Evolutionary conservation across 192 early-diverging fungal species (phyloP).

Genomic region (Spizellomyces punctatus): DNA sequence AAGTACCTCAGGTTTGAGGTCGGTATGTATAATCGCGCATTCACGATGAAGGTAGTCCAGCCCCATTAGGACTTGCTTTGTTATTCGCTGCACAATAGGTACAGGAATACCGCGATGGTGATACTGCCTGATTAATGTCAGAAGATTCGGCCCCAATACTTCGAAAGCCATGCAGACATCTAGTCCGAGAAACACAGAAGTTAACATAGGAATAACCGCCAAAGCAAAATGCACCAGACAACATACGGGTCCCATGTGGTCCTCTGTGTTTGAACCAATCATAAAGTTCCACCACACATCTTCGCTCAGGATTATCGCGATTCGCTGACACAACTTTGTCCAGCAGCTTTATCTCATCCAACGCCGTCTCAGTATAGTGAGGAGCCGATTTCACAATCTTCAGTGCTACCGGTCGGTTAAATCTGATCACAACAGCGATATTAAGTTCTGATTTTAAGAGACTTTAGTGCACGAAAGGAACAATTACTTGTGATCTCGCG

Average conservation of each 20-base stretch:
- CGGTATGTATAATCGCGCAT: slow-evolving; percentile 97
- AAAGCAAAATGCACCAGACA: too few relatives aligned
- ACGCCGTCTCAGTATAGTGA: slow-evolving; percentile 93
- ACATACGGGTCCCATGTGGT: slow-evolving; percentile 76
- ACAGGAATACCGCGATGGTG: slow-evolving; percentile 82
- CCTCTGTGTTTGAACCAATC: slow-evolving; percentile 91
- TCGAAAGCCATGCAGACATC: slow-evolving; percentile 98
- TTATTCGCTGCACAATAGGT: slow-evolving; percentile 86
- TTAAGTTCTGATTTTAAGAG: not conserved
- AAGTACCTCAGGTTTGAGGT: slow-evolving; percentile 88
- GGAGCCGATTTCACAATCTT: slow-evolving; percentile 96
- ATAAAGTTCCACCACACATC: slow-evolving; percentile 82
- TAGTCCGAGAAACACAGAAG: slow-evolving; percentile 6
- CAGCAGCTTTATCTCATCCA: slow-evolving; percentile 95
- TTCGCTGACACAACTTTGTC: slow-evolving; percentile 75
- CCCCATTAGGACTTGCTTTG: slow-evolving; percentile 87
- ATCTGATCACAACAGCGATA: slow-evolving; percentile 34
- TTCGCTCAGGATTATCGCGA: slow-evolving; percentile 54
- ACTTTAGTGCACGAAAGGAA: too few relatives aligned
- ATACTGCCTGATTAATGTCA: slow-evolving; percentile 85
- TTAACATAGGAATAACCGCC: too few relatives aligned
- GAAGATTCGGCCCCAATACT: slow-evolving; percentile 91
- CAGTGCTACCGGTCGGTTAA: slow-evolving; percentile 83
- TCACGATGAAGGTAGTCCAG: slow-evolving; percentile 92
- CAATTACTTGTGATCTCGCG: slow-evolving; percentile 67